These are phyloP conservation scores for Rhodotorula sp. DNA, from an alignment of 1,284 basidiomycete species.

Conservation along the genomic window DNA sequence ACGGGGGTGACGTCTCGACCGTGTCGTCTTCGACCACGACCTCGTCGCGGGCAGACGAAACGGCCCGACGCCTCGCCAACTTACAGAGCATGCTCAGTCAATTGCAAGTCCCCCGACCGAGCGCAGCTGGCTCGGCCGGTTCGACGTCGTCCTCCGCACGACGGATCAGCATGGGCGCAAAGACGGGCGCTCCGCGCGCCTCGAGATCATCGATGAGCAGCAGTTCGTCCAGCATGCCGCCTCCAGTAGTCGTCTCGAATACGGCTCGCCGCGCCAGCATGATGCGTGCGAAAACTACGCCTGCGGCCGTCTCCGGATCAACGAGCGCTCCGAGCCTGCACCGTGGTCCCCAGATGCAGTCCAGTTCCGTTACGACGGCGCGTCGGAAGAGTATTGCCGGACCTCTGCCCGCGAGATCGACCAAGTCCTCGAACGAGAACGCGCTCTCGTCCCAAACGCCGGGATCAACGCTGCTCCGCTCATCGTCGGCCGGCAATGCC, in stretches of 20 bases:
- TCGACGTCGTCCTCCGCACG: neutral
- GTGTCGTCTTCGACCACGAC: constrained; percentile 6
- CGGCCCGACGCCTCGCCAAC: constrained; percentile 39
- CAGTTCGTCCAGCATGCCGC: neutral
- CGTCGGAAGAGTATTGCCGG: neutral
- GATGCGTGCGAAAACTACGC: neutral
- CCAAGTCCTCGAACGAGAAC: no score
- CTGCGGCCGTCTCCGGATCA: neutral
- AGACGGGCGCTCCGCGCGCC: neutral
- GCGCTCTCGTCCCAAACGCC: no score
- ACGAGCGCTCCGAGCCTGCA: neutral
- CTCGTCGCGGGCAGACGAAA: constrained; percentile 33
- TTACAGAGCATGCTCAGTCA: constrained; percentile 42
- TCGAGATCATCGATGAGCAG: neutral
- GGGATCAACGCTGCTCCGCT: neutral
- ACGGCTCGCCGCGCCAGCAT: neutral
- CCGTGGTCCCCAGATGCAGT: neutral
- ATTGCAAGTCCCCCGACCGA: constrained; percentile 28
- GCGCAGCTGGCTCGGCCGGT: neutral
- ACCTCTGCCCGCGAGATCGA: neutral
- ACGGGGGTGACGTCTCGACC: constrained; percentile 5
- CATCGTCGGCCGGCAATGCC: neutral
- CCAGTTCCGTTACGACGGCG: neutral
- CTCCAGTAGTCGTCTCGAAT: neutral
- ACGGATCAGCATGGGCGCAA: neutral